Evolutionary conservation across 202 grass and related monocot genomes (phyloP).

Genomic region (Setaria viridis): DNA sequence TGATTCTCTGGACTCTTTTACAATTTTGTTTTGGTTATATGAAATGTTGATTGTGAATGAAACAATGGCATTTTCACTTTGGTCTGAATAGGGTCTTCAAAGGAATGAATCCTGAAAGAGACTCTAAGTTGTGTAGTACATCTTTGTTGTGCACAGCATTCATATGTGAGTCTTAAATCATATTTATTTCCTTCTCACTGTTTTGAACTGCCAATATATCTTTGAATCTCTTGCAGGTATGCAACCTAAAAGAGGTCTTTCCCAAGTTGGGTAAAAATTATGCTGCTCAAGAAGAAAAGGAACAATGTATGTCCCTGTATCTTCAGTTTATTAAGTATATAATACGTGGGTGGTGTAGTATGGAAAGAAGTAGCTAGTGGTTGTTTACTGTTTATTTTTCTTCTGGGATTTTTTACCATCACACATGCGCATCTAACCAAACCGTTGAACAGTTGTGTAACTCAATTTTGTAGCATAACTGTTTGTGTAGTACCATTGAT

Average conservation of each 20-base stretch:
- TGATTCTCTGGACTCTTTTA: not conserved
- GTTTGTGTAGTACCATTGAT: not conserved
- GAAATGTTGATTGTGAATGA: constrained; percentile 5
- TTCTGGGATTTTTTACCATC: not conserved
- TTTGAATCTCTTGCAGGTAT: constrained; percentile 63
- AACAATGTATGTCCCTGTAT: constrained; percentile 59
- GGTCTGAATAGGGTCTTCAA: not conserved
- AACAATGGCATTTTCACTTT: not conserved
- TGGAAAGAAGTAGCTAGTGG: not conserved
- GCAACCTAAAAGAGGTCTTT: constrained; percentile 78
- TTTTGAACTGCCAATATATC: constrained; percentile 10
- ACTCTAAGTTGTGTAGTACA: not conserved
- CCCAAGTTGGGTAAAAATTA: constrained; percentile 88
- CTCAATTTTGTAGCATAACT: constrained; percentile 21
- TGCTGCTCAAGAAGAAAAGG: constrained; percentile 86
- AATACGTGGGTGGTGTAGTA: not conserved
- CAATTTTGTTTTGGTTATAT: constrained; percentile 20
- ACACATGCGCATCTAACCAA: not conserved
- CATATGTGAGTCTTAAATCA: constrained; percentile 10
- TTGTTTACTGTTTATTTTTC: constrained; percentile 29
- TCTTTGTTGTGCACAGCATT: not conserved
- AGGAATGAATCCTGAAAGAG: not conserved
- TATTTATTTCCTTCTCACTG: constrained; percentile 8
- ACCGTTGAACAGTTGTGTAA: constrained; percentile 3
- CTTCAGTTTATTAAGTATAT: constrained; percentile 17